These are phyloP conservation scores for Backusella australiensis DNA, from an alignment of 192 early-diverging fungal genomes.

Conservation along the genomic window DNA sequence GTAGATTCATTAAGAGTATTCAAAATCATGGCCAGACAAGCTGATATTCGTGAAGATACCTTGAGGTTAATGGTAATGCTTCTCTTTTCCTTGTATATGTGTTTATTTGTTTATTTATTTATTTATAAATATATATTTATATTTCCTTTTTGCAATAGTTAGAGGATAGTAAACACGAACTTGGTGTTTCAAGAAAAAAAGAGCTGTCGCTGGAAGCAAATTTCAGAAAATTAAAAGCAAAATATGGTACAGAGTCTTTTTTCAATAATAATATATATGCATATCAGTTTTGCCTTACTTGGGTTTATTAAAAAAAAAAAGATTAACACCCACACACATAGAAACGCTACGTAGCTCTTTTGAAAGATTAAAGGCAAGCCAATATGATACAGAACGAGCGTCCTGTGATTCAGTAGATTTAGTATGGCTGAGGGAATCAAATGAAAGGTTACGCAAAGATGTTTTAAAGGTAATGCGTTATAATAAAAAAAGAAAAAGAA, in stretches of 20 bases:
- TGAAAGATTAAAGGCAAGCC: slow-evolving; percentile 37
- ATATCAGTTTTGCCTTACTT: slow-evolving; percentile 1
- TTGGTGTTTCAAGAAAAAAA: slow-evolving; percentile 31
- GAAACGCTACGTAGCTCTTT: slow-evolving; percentile 22
- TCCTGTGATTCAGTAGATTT: slow-evolving; percentile 13
- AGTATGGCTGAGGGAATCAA: slow-evolving; percentile 28
- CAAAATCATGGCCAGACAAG: slow-evolving; percentile 21
- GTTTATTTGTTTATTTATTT: not conserved
- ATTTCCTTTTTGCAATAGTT: slow-evolving; percentile 17
- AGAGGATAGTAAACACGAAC: slow-evolving; percentile 41
- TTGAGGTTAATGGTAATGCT: slow-evolving; percentile 16
- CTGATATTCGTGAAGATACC: slow-evolving; percentile 25
- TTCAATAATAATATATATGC: slow-evolving; percentile 2
- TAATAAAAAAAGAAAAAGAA: not conserved
- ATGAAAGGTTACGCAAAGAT: slow-evolving; percentile 31
- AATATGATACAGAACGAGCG: slow-evolving; percentile 11
- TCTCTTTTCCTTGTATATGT: not conserved
- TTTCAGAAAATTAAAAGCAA: slow-evolving; percentile 32
- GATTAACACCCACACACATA: not conserved
- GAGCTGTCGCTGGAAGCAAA: slow-evolving; percentile 33
- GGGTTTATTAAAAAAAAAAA: not conserved
- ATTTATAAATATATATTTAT: not conserved
- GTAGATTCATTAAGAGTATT: slow-evolving; percentile 25
- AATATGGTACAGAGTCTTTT: slow-evolving; percentile 32
- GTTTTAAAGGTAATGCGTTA: slow-evolving; percentile 27